Conservation (phyloP, 306 rosid species). For the Senna tora region DNA sequence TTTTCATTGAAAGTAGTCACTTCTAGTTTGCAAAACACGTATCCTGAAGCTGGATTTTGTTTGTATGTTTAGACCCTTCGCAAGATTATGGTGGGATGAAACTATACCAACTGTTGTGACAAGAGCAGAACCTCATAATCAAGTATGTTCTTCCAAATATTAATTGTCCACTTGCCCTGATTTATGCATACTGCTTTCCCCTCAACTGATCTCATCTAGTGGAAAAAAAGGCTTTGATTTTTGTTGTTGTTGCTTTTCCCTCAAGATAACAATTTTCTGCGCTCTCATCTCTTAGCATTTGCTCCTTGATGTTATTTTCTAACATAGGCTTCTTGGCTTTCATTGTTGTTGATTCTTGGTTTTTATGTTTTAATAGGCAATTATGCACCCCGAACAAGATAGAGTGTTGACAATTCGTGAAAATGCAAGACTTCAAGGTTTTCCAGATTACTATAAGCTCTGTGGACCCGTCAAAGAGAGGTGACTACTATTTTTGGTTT, state of each 20-base stretch:
- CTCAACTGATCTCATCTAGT: too few relatives aligned
- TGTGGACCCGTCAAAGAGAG: constrained; percentile 78
- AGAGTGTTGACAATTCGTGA: constrained; percentile 75
- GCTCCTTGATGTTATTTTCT: neutral
- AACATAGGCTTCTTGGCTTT: too few relatives aligned
- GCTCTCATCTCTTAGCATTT: neutral
- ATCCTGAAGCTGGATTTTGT: neutral
- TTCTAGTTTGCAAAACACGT: neutral
- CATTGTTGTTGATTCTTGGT: too few relatives aligned
- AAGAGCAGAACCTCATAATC: constrained; percentile 69
- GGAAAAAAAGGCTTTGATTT: too few relatives aligned
- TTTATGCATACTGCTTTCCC: neutral
- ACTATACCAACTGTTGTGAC: constrained; percentile 90
- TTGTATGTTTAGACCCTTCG: constrained; percentile 66
- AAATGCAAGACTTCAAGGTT: constrained; percentile 95
- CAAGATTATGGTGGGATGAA: constrained; percentile 96
- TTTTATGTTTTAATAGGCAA: constrained; percentile 44
- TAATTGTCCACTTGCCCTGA: neutral
- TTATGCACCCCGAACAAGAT: constrained; percentile 83
- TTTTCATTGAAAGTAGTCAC: neutral
- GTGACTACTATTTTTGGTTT: constrained; percentile 27
- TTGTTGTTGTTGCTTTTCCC: too few relatives aligned
- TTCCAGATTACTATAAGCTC: constrained; percentile 76
- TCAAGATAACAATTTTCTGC: neutral
- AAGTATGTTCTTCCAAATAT: constrained; percentile 47